Evolutionary conservation across 2,329 filamentous ascomycete species (phyloP).

Genomic region (Alternaria sp.): DNA sequence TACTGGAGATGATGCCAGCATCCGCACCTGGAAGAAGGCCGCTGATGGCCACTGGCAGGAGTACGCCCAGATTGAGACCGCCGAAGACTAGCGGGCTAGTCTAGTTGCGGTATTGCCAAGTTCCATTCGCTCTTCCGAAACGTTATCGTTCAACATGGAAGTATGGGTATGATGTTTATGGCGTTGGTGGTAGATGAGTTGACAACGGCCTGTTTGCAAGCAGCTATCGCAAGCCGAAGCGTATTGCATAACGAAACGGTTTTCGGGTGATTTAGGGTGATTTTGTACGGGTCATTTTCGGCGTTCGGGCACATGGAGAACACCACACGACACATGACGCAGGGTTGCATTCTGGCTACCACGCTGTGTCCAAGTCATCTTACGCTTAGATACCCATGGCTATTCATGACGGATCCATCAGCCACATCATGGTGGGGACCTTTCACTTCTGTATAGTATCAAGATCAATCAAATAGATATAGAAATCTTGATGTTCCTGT

Average conservation of each 20-base stretch:
- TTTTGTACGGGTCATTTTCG: slow-evolving; percentile 1
- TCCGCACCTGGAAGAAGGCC: slow-evolving; percentile 61
- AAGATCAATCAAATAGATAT: not conserved
- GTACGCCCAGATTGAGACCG: slow-evolving; percentile 58
- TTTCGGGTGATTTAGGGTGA: not conserved
- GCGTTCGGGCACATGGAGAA: slow-evolving; percentile 25
- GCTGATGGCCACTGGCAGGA: slow-evolving; percentile 59
- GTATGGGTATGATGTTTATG: slow-evolving; percentile 1
- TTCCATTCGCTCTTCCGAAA: not conserved
- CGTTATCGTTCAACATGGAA: not conserved
- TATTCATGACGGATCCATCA: slow-evolving; percentile 12
- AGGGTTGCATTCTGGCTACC: slow-evolving; percentile 24
- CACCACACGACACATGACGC: slow-evolving; percentile 3
- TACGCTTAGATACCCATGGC: slow-evolving; percentile 40
- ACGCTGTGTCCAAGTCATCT: slow-evolving; percentile 26
- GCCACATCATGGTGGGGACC: slow-evolving; percentile 14
- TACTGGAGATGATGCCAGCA: slow-evolving; percentile 76
- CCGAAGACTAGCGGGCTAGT: slow-evolving; percentile 34
- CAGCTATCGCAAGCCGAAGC: not conserved
- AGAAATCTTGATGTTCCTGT: not conserved
- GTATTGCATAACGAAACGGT: not conserved
- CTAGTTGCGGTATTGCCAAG: not conserved
- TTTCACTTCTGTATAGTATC: slow-evolving; percentile 1
- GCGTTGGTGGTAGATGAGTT: slow-evolving; percentile 8
- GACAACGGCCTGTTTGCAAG: not conserved